phyloP scores from a whole-genome alignment of 2,329 filamentous ascomycete genomes.

The Esteya vermicola region DNA sequence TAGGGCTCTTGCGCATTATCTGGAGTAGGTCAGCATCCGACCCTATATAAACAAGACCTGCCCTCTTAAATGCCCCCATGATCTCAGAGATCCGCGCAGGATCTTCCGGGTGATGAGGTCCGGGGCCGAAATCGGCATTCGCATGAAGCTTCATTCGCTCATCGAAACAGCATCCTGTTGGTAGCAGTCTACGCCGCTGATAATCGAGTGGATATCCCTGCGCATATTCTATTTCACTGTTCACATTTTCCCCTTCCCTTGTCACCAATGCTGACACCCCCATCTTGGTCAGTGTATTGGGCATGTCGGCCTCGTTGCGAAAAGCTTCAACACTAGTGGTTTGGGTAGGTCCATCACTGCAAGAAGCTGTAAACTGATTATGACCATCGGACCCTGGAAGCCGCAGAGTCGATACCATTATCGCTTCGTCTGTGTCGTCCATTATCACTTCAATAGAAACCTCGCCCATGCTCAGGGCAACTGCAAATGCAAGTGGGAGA shows the following conservation, averaged over 20 bases:
- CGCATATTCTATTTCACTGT: conserved; percentile 16
- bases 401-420: neutral
- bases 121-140: conserved; percentile 59
- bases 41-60: conserved; percentile 58
- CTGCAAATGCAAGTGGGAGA: neutral
- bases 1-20: conserved; percentile 38
- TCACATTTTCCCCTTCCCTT: neutral
- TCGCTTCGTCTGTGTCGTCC: conserved; percentile 8
- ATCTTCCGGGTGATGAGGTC: conserved; percentile 85
- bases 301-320: neutral
- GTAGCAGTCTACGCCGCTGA: conserved; percentile 35
- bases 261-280: neutral
- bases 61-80: conserved; percentile 73
- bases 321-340: too few species aligned
- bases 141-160: conserved; percentile 91
- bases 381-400: too few species aligned
- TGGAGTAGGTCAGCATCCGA: conserved; percentile 37
- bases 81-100: conserved; percentile 86
- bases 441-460: conserved; percentile 11
- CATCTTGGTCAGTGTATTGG: too few species aligned
- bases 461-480: conserved; percentile 2
- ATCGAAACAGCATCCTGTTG: conserved; percentile 79
- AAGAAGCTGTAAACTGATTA: too few species aligned
- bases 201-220: conserved; percentile 18
- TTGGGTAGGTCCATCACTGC: too few species aligned